Evolutionary conservation across 345 rosid genomes (phyloP).

Genomic region (Pistacia integerrima): DNA sequence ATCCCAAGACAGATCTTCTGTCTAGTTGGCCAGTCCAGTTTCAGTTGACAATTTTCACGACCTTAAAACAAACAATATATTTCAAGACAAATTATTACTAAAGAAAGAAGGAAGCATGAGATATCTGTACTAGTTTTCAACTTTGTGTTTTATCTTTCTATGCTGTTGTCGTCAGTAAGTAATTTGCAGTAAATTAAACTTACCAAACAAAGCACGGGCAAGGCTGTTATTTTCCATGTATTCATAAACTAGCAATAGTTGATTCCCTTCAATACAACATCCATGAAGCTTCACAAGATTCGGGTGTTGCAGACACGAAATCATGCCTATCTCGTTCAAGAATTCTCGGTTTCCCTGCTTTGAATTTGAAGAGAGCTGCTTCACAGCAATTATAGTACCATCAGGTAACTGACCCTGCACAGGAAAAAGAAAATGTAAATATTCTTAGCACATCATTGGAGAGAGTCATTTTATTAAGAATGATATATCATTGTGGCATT

Average conservation of each 20-base stretch:
- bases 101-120: neutral
- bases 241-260: slow-evolving; percentile 28
- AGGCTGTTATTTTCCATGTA: slow-evolving; percentile 38
- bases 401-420: slow-evolving; percentile 38
- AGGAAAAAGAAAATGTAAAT: neutral
- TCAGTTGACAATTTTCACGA: slow-evolving; percentile 32
- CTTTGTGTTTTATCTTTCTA: neutral
- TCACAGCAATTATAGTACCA: slow-evolving; percentile 31
- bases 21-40: slow-evolving; percentile 55
- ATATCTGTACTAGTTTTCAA: too few species aligned
- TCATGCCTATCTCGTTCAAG: slow-evolving; percentile 30
- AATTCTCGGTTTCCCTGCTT: slow-evolving; percentile 37
- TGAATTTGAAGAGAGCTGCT: slow-evolving; percentile 33
- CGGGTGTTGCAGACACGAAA: slow-evolving; percentile 31
- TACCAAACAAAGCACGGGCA: slow-evolving; percentile 27
- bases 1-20: slow-evolving; percentile 53
- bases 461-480: neutral
- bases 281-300: slow-evolving; percentile 35
- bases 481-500: neutral
- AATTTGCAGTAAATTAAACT: slow-evolving; percentile 3
- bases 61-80: slow-evolving; percentile 23
- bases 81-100: slow-evolving; percentile 1
- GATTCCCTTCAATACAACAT: slow-evolving; percentile 35
- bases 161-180: neutral
- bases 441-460: neutral